Evolutionary conservation across 768 basidiomycete genomes (phyloP).

Genomic region (Inosperma sp.): DNA sequence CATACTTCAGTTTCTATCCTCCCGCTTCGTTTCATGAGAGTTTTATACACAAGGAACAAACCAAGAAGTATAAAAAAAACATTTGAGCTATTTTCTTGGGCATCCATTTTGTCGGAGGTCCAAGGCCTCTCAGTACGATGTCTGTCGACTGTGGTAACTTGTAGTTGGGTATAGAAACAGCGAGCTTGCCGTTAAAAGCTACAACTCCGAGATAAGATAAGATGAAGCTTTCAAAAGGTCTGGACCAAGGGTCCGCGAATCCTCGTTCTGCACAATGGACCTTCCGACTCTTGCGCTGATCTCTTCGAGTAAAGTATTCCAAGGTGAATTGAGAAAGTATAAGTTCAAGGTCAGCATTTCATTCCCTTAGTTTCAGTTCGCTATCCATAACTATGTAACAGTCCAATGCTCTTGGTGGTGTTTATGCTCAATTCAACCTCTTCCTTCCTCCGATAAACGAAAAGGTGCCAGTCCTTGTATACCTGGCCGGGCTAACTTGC

Average conservation of each 20-base stretch:
- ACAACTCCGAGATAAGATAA: no score
- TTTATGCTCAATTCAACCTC: slow-evolving; percentile 78
- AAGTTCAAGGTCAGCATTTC: slow-evolving; percentile 58
- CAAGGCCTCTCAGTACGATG: no score
- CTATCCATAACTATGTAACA: slow-evolving; percentile 26
- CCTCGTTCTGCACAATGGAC: not conserved
- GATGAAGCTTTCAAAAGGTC: not conserved
- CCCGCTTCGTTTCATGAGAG: no score
- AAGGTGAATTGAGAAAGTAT: slow-evolving; percentile 81
- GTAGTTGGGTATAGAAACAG: no score
- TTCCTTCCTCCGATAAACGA: slow-evolving; percentile 65
- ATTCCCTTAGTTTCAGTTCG: not conserved
- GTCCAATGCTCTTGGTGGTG: slow-evolving; percentile 68
- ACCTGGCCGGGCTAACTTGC: slow-evolving; percentile 86
- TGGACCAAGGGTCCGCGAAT: not conserved
- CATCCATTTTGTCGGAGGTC: no score
- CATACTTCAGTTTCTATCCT: no score
- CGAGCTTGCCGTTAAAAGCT: no score
- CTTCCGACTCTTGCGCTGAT: slow-evolving; percentile 52
- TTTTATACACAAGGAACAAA: no score
- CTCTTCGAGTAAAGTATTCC: slow-evolving; percentile 74
- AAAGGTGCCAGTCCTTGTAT: slow-evolving; percentile 68
- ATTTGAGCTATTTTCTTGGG: no score
- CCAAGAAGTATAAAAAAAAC: no score
- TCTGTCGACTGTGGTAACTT: no score